Base-by-base conservation (phyloP, 768 basidiomycete genomes). In the Naganishia vaughanmartiniae region DNA sequence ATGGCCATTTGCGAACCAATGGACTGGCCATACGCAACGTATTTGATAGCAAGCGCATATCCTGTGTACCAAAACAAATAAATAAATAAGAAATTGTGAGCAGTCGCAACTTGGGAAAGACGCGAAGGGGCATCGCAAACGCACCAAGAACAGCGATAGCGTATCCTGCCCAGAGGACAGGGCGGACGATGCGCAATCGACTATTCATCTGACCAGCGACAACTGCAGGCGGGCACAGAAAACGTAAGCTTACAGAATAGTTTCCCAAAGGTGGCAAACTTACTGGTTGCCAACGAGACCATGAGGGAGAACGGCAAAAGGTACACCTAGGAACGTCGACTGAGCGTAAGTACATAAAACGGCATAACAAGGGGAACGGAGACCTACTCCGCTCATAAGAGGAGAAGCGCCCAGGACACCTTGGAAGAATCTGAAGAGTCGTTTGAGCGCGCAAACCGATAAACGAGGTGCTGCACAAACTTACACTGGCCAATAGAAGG, bases 371-470 rank as follows among this genome's bases (percentile, higher is more conserved):
- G 28, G 46, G 19, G 24, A 45, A 54, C 11, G 1, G 33, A 70
- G 58, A 65, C 31, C 34, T 26, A 66, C 60, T 28, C 51, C 34
- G 42, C 48, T 33, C 54, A 69, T 65, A n/a, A 65, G 36, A 15
- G 66, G 63, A 30, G 36, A 60, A 26, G 70, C 54, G 24, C 58
- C 39, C 4, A 51, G 30, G 3, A 57, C 76, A 5, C 79, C 79
- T 70, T 80, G 79, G 60, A 79, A 79, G 73, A 76, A 80, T 42
- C 76, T 74, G 11, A 75, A 74, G 26, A 77, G 46, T 14, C 74
- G 70, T 31, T 63, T 72, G 33, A 70, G 67, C 5, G 74, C 73
- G 54, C 75, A 60, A 19, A 53, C 11, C 10, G 55, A 10, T 17
- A 21, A 34, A 33, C 2, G 30, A 33, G 17, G 26, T 17, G 60